These are phyloP conservation scores for Suillus fuscotomentosus DNA, from an alignment of 768 basidiomycete species.

Conservation along the genomic window DNA sequence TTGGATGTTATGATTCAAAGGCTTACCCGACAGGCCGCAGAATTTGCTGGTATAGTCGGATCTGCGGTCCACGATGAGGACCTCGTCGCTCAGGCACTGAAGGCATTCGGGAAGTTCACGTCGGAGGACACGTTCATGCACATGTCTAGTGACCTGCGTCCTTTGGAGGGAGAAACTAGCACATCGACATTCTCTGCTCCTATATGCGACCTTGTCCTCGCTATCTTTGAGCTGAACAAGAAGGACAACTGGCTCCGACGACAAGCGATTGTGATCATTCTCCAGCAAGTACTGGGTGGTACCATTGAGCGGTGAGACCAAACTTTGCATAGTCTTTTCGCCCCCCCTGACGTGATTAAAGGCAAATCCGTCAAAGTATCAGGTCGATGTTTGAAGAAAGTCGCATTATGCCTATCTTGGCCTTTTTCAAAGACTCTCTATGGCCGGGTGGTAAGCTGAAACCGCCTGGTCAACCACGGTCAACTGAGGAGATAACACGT, in stretches of 20 bases:
- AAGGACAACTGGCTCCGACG: constrained; percentile 95
- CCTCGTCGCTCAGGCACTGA: constrained; percentile 75
- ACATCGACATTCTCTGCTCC: constrained; percentile 89
- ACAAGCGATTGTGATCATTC: constrained; percentile 93
- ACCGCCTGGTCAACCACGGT: constrained; percentile 59
- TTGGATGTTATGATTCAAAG: constrained; percentile 92
- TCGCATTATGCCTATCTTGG: constrained; percentile 66
- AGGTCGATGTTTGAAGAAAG: constrained; percentile 63
- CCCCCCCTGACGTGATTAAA: constrained; percentile 29
- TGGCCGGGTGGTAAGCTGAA: constrained; percentile 87
- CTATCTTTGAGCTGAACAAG: constrained; percentile 93
- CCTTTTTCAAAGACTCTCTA: constrained; percentile 65
- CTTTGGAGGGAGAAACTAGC: constrained; percentile 85
- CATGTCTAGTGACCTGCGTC: constrained; percentile 75
- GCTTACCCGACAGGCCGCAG: constrained; percentile 85
- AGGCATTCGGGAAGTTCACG: constrained; percentile 61
- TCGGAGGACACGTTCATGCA: constrained; percentile 71
- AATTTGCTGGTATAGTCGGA: constrained; percentile 81
- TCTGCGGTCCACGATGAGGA: constrained; percentile 82
- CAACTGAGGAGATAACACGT: constrained; percentile 72
- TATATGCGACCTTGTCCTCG: constrained; percentile 90
- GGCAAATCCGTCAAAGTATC: constrained; percentile 84
- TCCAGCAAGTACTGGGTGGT: constrained; percentile 93
- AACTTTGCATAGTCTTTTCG: background rate
- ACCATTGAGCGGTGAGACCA: constrained; percentile 86